A percentile compares a stretch with the other conserved stretches of the same genome.
These are phyloP conservation scores for Pichia sp. DNA, from an alignment of 1,139 yeast genomes.

Conservation along the genomic window DNA sequence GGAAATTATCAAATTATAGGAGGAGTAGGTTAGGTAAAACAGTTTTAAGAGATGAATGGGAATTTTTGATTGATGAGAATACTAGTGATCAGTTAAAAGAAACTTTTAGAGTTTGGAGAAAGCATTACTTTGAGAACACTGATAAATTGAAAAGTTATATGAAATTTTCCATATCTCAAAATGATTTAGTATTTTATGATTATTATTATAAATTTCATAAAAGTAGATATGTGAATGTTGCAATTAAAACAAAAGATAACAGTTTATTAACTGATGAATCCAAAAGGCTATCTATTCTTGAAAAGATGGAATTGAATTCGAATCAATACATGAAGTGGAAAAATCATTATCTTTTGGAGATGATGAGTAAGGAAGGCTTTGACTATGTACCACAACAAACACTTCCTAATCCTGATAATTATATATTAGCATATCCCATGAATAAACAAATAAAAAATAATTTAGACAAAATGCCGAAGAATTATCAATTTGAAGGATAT, in stretches of 20 bases:
- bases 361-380: no score
- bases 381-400: background rate
- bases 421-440: background rate
- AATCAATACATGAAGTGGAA: background rate
- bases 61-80: constrained; percentile 8
- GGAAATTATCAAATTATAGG: constrained; percentile 2
- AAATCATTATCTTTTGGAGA: background rate
- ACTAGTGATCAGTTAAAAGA: constrained; percentile 5
- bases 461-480: background rate
- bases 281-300: background rate
- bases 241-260: no score
- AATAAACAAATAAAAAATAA: background rate
- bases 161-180: background rate
- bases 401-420: constrained; percentile 2
- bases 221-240: no score
- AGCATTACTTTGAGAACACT: constrained; percentile 4
- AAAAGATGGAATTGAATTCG: background rate
- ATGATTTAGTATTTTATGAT: background rate
- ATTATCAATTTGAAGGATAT: background rate
- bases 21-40: constrained; percentile 2
- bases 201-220: no score
- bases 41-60: constrained; percentile 11
- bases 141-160: background rate
- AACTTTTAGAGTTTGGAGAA: constrained; percentile 13
- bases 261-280: background rate